These are phyloP conservation scores for Hyparrhenia diplandra DNA, from an alignment of 176 grass and related monocot species.

Conservation along the genomic window DNA sequence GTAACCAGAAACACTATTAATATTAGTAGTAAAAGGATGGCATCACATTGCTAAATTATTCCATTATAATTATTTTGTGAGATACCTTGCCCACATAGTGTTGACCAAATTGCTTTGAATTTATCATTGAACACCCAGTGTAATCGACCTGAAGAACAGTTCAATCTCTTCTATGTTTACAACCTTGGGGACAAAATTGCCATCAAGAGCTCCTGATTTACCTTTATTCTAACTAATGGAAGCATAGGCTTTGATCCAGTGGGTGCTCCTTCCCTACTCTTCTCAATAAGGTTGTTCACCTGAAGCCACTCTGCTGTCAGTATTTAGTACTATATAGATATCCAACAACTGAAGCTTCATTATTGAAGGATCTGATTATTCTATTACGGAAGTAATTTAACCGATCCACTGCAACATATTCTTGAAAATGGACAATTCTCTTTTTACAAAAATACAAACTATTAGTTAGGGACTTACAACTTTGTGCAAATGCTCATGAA, in stretches of 20 bases:
- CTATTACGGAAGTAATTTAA: background rate
- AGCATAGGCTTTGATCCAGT: constrained; percentile 48
- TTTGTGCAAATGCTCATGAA: constrained; percentile 68
- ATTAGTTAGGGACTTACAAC: constrained; percentile 40
- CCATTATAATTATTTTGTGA: background rate
- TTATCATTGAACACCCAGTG: constrained; percentile 59
- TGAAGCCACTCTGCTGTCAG: constrained; percentile 29
- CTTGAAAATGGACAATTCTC: background rate
- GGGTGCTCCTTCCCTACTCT: constrained; percentile 29
- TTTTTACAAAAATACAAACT: background rate
- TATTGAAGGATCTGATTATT: background rate
- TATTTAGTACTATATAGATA: background rate
- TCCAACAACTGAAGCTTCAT: background rate
- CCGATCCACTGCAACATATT: background rate
- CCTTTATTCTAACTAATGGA: constrained; percentile 85
- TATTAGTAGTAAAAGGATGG: background rate
- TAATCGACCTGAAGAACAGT: constrained; percentile 58
- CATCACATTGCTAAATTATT: background rate
- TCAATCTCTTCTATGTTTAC: background rate
- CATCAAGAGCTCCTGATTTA: constrained; percentile 19
- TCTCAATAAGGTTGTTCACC: constrained; percentile 73
- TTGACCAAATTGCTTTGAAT: constrained; percentile 67
- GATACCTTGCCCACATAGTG: constrained; percentile 84
- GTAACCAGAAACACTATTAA: background rate
- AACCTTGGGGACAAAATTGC: background rate